Conservation (phyloP, 495 filamentous ascomycete species). For the Cercophora newfieldiana region DNA sequence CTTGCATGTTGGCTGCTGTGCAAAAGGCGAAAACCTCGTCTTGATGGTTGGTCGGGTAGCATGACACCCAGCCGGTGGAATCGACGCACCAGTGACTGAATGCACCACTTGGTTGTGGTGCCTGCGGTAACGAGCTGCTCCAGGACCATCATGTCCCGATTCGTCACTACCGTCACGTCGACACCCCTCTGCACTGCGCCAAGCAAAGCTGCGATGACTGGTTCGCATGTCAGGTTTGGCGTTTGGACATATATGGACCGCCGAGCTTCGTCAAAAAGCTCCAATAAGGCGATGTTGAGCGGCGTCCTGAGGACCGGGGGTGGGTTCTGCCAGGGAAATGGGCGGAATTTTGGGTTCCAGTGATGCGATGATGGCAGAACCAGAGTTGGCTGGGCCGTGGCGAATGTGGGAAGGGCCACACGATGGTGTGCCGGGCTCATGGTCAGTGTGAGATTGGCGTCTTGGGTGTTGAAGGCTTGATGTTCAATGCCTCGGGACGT, state of each 20-base stretch:
- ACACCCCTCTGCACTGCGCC: slow-evolving; percentile 59
- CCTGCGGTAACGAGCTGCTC: slow-evolving; percentile 73
- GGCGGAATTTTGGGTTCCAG: slow-evolving; percentile 55
- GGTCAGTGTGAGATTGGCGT: slow-evolving; percentile 12
- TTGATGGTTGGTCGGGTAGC: background rate
- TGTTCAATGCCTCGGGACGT: background rate
- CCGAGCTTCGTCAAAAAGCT: slow-evolving; percentile 52
- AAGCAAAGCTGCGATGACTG: slow-evolving; percentile 57
- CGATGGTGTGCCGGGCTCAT: slow-evolving; percentile 22
- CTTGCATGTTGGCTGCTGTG: background rate
- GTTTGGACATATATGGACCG: slow-evolving; percentile 64
- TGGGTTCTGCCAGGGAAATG: slow-evolving; percentile 45
- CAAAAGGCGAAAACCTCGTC: background rate
- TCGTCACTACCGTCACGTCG: slow-evolving; percentile 62
- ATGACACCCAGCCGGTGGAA: slow-evolving; percentile 37
- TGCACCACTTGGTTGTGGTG: slow-evolving; percentile 59
- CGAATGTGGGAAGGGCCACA: background rate
- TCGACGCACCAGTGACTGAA: slow-evolving; percentile 52
- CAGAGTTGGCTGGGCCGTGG: slow-evolving; percentile 44
- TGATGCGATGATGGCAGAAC: slow-evolving; percentile 72
- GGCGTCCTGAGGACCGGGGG: slow-evolving; percentile 60
- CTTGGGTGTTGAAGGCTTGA: background rate
- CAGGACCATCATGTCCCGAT: slow-evolving; percentile 65
- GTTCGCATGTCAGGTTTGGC: slow-evolving; percentile 65
- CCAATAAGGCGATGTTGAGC: slow-evolving; percentile 62